phyloP scores from a whole-genome alignment of 169 alveolate genomes.

The Babesia ovata region DNA sequence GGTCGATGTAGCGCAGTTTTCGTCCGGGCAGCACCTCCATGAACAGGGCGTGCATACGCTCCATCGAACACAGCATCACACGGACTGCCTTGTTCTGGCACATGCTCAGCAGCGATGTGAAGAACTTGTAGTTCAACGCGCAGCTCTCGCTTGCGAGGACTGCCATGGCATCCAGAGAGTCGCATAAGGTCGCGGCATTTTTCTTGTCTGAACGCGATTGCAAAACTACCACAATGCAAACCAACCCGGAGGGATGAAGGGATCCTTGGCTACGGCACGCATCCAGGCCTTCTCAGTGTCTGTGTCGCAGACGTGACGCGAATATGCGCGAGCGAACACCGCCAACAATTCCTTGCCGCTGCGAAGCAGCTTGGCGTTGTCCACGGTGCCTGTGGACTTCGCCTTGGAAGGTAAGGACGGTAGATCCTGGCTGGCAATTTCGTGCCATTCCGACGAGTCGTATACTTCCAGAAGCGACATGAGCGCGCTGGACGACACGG shows the following conservation, averaged over 20 bases:
- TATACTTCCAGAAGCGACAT: conserved; percentile 35
- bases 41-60: conserved; percentile 52
- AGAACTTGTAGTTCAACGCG: conserved; percentile 49
- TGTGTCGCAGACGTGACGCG: conserved; percentile 24
- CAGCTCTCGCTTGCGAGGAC: conserved; percentile 51
- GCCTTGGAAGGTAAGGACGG: conserved; percentile 2
- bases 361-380: conserved; percentile 28
- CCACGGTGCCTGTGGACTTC: background rate
- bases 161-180: conserved; percentile 61
- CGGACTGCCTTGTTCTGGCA: conserved; percentile 40
- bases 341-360: conserved; percentile 54
- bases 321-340: conserved; percentile 36
- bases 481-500: conserved; percentile 30
- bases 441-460: conserved; percentile 47
- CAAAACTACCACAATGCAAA: background rate
- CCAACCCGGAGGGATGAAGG: conserved; percentile 50
- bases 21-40: conserved; percentile 57
- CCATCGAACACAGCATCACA: conserved; percentile 44
- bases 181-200: conserved; percentile 41
- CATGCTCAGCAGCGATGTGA: conserved; percentile 35
- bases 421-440: conserved; percentile 29
- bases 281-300: conserved; percentile 62
- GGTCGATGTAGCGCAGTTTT: conserved; percentile 53
- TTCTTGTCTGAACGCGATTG: conserved; percentile 32
- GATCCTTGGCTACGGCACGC: conserved; percentile 54